Percentiles rank a stretch among this genome's conserved stretches.
Evolutionary conservation across 306 rosid species (phyloP).

Genomic region (Cicer pinnatifidum): DNA sequence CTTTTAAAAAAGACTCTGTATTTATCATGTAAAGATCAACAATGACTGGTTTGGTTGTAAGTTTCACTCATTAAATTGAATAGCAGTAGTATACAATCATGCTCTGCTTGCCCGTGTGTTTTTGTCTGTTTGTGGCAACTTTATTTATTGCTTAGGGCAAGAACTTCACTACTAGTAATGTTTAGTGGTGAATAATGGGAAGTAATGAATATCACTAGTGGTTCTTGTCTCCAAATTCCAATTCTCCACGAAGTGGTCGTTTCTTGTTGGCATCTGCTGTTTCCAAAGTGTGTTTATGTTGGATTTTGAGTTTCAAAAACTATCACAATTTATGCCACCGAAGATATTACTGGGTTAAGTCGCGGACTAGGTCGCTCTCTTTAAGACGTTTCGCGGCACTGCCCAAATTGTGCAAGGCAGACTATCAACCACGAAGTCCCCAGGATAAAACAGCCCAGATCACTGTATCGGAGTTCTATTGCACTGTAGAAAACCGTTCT

Average conservation of each 20-base stretch:
- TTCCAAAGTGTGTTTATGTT: slow-evolving; percentile 45
- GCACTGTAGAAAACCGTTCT: no score
- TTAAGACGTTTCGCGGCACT: no score
- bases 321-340: no score
- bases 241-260: slow-evolving; percentile 33
- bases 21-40: slow-evolving; percentile 14
- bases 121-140: slow-evolving; percentile 20
- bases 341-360: no score
- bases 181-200: slow-evolving; percentile 41
- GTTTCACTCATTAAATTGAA: slow-evolving; percentile 1
- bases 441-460: no score
- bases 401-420: no score
- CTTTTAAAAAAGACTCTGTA: not conserved
- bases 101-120: not conserved
- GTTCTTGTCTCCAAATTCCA: slow-evolving; percentile 1
- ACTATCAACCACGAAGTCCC: no score
- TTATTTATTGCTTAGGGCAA: slow-evolving; percentile 34
- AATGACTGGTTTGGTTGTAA: not conserved
- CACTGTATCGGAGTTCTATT: no score
- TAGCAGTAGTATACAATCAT: not conserved
- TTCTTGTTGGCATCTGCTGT: slow-evolving; percentile 36
- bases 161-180: slow-evolving; percentile 27
- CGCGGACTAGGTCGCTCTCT: no score
- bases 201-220: slow-evolving; percentile 8
- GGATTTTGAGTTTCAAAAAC: no score